Evolutionary conservation across 176 grass and related monocot genomes (phyloP), one percentile per base, ranked within the genome.

Genomic region (Avena sativa): DNA sequence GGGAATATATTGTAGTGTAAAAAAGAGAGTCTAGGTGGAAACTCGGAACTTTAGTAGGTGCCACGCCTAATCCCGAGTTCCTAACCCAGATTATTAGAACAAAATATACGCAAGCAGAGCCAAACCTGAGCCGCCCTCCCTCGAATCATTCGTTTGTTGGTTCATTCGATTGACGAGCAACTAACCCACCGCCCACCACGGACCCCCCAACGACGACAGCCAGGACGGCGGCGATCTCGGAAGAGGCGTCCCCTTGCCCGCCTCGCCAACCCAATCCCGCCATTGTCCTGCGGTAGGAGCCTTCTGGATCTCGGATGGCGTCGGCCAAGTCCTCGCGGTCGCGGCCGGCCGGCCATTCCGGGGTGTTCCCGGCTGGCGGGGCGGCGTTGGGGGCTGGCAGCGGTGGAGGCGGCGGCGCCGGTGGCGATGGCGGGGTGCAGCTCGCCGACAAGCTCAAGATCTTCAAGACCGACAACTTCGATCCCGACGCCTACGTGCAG

Each of bases 391-490:
- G 44, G 60, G 61, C 25, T 8, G 71, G 59, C 28, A 86, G 87
- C 1, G 86, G 86, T 4, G 93, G 88, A 5, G 88, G 69, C 1
- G 88, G 78, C 0, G 93, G 65, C 0, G 74, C 79, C 1, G 78
- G 81, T 0, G 79, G 84, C 51, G 93, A 95, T 61, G 82, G 86
- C 51, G 93, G 89, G 26, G 94, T 98, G 76, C 97, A 98, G 92
- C 97, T 98, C 40, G 89, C 97, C 12, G 94, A 98, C 83, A 98
- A 98, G 85, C 94, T 98, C 82, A 98, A 98, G 97, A 96, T 98
- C 85, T 98, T 98, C 94, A 98, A 96, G 88, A 98, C 90, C 43
- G 94, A 96, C 61, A 98, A 98, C 70, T 98, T 98, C 83, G 97
- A 98, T 88, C 91, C 94, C 60, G 97, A 98, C 67, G 82, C 94